Percentiles rank a stretch among this genome's conserved stretches.
Conservation (phyloP, 1,284 basidiomycete genomes). For the Garcileccinum viscosum region DNA sequence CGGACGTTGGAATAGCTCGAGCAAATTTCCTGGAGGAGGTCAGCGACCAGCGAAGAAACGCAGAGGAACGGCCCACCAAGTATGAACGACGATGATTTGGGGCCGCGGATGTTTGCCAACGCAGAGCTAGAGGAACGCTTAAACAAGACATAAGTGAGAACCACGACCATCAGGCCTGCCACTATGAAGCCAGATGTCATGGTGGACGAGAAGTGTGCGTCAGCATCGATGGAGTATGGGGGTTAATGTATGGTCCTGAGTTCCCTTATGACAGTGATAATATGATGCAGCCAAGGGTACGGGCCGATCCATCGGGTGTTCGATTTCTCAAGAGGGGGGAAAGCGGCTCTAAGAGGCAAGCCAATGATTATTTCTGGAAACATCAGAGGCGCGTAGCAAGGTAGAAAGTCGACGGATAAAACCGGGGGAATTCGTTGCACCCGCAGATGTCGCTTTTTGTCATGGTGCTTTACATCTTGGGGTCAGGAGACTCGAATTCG, state of each 20-base stretch:
- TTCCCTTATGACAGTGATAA: constrained; percentile 5
- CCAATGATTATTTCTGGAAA: neutral
- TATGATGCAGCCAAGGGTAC: constrained; percentile 8
- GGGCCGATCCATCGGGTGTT: constrained; percentile 17
- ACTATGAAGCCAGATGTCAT: constrained; percentile 17
- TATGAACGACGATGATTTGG: constrained; percentile 38
- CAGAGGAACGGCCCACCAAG: constrained; percentile 29
- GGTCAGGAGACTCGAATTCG: neutral
- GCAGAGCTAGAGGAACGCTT: constrained; percentile 22
- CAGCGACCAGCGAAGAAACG: neutral
- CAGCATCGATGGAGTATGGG: neutral
- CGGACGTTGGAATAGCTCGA: constrained; percentile 31
- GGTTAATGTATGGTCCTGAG: constrained; percentile 16
- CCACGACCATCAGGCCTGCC: constrained; percentile 13
- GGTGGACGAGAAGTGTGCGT: neutral
- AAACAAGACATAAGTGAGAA: constrained; percentile 24
- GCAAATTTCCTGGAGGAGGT: constrained; percentile 29
- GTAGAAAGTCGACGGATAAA: neutral
- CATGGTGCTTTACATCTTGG: constrained; percentile 11
- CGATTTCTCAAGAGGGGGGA: neutral
- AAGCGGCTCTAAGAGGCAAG: neutral
- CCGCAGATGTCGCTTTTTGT: neutral
- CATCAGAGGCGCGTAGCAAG: neutral
- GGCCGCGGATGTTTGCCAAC: constrained; percentile 38
- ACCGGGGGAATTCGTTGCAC: neutral